phyloP scores from a whole-genome alignment of 192 early-diverging fungal genomes.

The Podila horticola region DNA sequence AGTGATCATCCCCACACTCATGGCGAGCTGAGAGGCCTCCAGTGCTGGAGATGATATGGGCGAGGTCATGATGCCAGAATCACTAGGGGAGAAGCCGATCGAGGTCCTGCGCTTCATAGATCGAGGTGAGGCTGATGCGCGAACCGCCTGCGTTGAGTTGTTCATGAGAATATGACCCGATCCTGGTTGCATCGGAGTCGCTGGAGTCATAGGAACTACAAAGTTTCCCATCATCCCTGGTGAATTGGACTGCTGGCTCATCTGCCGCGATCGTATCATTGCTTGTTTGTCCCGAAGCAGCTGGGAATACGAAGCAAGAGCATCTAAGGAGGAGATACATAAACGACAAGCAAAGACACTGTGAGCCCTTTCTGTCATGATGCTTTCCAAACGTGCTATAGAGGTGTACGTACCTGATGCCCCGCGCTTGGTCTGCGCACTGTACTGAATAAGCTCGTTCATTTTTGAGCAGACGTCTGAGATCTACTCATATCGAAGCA shows the following conservation, averaged over 20 bases:
- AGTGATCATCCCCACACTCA: neutral
- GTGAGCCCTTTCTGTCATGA: too few relatives aligned
- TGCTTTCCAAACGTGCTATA: neutral
- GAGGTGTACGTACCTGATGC: slow-evolving; percentile 16
- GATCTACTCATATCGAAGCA: slow-evolving; percentile 6
- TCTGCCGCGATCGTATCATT: slow-evolving; percentile 5
- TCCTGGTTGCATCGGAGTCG: neutral
- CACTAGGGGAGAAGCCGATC: slow-evolving; percentile 23
- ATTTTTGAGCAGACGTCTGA: slow-evolving; percentile 34
- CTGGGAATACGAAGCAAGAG: slow-evolving; percentile 21
- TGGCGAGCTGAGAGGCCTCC: slow-evolving; percentile 8
- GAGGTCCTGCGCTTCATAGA: slow-evolving; percentile 41
- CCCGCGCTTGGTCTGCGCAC: slow-evolving; percentile 19
- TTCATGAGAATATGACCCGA: neutral
- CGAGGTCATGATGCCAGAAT: slow-evolving; percentile 10
- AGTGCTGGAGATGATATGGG: slow-evolving; percentile 18
- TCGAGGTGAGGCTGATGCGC: slow-evolving; percentile 29
- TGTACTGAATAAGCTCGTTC: slow-evolving; percentile 26
- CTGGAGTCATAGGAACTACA: neutral
- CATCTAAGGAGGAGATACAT: slow-evolving; percentile 2
- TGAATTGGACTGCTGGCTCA: slow-evolving; percentile 4
- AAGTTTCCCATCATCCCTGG: neutral
- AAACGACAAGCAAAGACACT: neutral
- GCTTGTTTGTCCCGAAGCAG: slow-evolving; percentile 10
- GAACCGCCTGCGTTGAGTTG: neutral